Evolutionary conservation across 2,329 filamentous ascomycete genomes (phyloP).

Genomic region (Aspergillus fumigatiaffinis): DNA sequence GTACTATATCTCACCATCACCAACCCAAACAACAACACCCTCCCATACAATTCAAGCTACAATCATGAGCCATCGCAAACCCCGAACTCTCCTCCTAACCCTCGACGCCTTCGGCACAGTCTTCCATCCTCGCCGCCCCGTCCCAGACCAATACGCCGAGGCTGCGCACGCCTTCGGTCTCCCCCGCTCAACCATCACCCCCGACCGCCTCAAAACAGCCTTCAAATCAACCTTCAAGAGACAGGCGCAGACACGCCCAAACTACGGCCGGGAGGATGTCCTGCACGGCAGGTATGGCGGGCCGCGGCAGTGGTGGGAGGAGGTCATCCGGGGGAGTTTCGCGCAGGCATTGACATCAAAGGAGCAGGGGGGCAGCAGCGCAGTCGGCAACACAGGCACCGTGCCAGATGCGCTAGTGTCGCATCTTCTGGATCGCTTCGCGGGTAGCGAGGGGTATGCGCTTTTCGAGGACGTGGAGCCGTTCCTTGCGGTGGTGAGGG

Average conservation of each 20-base stretch:
- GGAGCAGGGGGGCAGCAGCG: neutral
- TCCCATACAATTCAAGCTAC: neutral
- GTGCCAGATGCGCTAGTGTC: slow-evolving; percentile 34
- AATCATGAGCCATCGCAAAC: neutral
- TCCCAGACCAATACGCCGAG: slow-evolving; percentile 39
- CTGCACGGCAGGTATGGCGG: slow-evolving; percentile 34
- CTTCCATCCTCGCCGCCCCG: slow-evolving; percentile 38
- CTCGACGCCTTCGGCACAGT: slow-evolving; percentile 46
- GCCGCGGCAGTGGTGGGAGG: slow-evolving; percentile 43
- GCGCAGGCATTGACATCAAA: slow-evolving; percentile 15
- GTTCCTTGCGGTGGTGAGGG: slow-evolving; percentile 26
- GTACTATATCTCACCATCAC: neutral
- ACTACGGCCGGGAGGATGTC: slow-evolving; percentile 41
- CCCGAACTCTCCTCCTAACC: slow-evolving; percentile 38
- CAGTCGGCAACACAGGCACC: too few species aligned
- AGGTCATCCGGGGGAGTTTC: slow-evolving; percentile 40
- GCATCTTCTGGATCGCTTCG: slow-evolving; percentile 37
- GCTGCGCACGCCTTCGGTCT: slow-evolving; percentile 36
- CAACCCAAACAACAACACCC: neutral
- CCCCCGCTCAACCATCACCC: slow-evolving; percentile 21
- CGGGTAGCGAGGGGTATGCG: slow-evolving; percentile 37
- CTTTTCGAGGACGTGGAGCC: slow-evolving; percentile 37
- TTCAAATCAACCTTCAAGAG: slow-evolving; percentile 37
- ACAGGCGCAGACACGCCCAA: slow-evolving; percentile 32
- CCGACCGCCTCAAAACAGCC: slow-evolving; percentile 26